phyloP scores from a whole-genome alignment of 148 eudicot species.

The Rhododendron ferrugineum region DNA sequence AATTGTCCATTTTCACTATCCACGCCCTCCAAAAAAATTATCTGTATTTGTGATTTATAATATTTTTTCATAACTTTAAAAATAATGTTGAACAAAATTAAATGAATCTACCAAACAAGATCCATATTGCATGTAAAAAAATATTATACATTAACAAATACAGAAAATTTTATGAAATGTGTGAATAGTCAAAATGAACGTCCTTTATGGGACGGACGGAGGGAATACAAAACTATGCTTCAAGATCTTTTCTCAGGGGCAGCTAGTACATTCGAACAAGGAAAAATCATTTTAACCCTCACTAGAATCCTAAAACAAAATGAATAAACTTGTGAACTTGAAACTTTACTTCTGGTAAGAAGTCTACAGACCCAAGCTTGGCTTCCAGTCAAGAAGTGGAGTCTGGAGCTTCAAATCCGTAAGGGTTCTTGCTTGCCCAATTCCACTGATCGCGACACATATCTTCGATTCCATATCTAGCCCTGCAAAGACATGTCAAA shows the following conservation, averaged over 20 bases:
- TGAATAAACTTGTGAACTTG: neutral
- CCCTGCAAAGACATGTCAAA: conserved; percentile 44
- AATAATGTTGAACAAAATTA: neutral
- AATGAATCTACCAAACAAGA: too few species aligned
- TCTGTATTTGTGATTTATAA: too few species aligned
- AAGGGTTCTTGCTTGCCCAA: conserved; percentile 93
- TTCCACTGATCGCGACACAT: conserved; percentile 97
- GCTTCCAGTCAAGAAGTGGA: conserved; percentile 21
- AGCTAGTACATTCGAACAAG: neutral
- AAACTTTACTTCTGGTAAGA: neutral
- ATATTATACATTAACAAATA: neutral
- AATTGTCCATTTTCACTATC: neutral
- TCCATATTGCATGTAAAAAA: too few species aligned
- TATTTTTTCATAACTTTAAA: too few species aligned
- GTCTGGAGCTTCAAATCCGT: conserved; percentile 49
- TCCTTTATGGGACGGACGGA: neutral
- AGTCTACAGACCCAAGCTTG: neutral
- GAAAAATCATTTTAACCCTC: neutral
- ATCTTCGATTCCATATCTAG: conserved; percentile 75
- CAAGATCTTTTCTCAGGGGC: neutral
- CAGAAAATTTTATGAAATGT: too few species aligned
- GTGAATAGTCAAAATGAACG: neutral
- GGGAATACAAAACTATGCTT: neutral
- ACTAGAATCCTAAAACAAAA: neutral
- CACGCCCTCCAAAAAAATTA: neutral